Conservation (phyloP, 2,329 filamentous ascomycete species). For the Periconia sp. region DNA sequence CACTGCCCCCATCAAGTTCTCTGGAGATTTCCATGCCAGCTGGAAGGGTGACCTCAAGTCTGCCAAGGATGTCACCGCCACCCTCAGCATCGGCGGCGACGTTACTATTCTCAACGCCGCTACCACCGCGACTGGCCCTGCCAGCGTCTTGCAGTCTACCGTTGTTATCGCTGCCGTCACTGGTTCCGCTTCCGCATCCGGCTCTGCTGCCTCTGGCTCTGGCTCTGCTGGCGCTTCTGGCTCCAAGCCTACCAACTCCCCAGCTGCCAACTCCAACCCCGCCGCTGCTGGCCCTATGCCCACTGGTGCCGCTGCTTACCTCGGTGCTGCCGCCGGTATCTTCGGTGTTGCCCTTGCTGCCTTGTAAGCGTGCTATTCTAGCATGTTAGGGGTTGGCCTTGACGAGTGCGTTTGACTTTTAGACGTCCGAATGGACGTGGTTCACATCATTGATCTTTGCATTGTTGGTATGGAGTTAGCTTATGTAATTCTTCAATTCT, state of each 20-base stretch:
- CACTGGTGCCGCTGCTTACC: not conserved
- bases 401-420: not conserved
- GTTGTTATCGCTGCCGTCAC: not conserved
- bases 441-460: no score
- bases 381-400: not conserved
- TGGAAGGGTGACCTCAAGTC: not conserved
- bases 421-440: not conserved
- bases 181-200: not conserved
- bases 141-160: not conserved
- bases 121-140: not conserved
- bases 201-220: not conserved
- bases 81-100: not conserved
- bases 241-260: not conserved
- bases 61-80: not conserved
- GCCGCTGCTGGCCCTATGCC: not conserved
- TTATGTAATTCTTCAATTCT: no score
- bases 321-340: not conserved
- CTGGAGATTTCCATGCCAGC: not conserved
- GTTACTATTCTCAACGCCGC: not conserved
- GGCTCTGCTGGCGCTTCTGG: not conserved
- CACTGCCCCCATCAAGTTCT: not conserved
- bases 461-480: no score
- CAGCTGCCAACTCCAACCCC: not conserved
- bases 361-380: not conserved
- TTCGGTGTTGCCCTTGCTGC: not conserved